Evolutionary conservation across 257 asterid genomes (phyloP).

Genomic region (Echium plantagineum): DNA sequence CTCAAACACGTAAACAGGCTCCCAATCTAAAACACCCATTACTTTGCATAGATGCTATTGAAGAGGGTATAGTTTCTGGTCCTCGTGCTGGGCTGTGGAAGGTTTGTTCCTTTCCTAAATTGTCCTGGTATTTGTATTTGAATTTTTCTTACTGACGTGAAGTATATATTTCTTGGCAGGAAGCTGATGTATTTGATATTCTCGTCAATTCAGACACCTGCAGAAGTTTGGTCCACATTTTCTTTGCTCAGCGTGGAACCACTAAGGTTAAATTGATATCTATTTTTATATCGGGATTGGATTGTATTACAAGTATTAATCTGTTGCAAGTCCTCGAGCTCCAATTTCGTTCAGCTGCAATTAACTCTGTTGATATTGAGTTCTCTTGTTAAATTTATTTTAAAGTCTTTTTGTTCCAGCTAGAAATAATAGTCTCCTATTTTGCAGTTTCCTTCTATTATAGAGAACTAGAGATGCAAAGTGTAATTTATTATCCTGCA

Average conservation of each 20-base stretch:
- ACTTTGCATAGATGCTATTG: conserved; percentile 76
- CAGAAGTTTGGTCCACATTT: conserved; percentile 87
- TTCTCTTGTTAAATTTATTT: background rate
- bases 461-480: too few species aligned
- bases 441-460: background rate
- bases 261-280: conserved; percentile 41
- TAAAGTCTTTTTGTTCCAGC: background rate
- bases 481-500: too few species aligned
- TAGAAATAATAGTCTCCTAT: background rate
- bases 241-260: conserved; percentile 97
- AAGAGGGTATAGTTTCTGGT: conserved; percentile 83
- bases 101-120: conserved; percentile 30
- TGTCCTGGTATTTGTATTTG: conserved; percentile 3
- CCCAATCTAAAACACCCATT: conserved; percentile 87
- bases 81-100: conserved; percentile 83
- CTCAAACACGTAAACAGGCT: conserved; percentile 70
- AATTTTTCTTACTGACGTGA: conserved; percentile 3
- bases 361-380: background rate
- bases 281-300: background rate
- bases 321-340: background rate
- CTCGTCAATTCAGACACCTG: conserved; percentile 70
- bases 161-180: conserved; percentile 34
- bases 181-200: conserved; percentile 73
- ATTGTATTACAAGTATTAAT: background rate
- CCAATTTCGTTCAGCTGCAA: background rate